A percentile compares a stretch with the other conserved stretches of the same genome.
These are phyloP conservation scores for Thalassiosira sp. DNA, from an alignment of 352 stramenopile species.

Conservation along the genomic window DNA sequence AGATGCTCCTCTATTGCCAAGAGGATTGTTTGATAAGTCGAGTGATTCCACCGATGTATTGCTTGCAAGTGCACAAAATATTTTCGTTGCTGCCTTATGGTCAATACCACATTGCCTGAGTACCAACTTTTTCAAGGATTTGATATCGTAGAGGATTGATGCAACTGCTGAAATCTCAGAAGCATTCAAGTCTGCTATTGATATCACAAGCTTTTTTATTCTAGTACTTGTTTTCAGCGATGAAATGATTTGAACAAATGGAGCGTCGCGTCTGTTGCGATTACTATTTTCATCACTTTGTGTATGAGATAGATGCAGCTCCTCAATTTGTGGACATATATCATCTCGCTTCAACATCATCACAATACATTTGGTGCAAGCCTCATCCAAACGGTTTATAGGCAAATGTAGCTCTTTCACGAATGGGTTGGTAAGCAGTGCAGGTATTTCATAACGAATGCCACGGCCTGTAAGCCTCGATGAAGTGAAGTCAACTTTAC, in stretches of 20 bases:
- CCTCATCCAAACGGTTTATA: constrained; percentile 7
- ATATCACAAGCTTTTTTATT: constrained; percentile 10
- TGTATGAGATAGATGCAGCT: constrained; percentile 8
- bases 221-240: constrained; percentile 3
- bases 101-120: constrained; percentile 2
- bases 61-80: constrained; percentile 3
- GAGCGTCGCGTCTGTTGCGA: not conserved
- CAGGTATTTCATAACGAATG: constrained; percentile 5
- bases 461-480: not conserved
- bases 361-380: constrained; percentile 5
- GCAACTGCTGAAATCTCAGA: constrained; percentile 7
- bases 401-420: constrained; percentile 15
- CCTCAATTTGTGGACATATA: constrained; percentile 12
- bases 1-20: constrained; percentile 11
- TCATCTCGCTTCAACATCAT: constrained; percentile 9
- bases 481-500: constrained; percentile 9
- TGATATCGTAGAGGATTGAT: constrained; percentile 9
- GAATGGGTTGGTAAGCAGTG: constrained; percentile 6
- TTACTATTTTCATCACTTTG: not conserved
- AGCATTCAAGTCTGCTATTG: not conserved
- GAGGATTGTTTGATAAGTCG: constrained; percentile 9
- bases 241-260: constrained; percentile 8
- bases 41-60: constrained; percentile 4
- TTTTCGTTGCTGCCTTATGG: constrained; percentile 1
- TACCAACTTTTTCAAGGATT: not conserved